These are phyloP conservation scores for Pachyrhizus erosus DNA, from an alignment of 306 rosid genomes.

Conservation along the genomic window DNA sequence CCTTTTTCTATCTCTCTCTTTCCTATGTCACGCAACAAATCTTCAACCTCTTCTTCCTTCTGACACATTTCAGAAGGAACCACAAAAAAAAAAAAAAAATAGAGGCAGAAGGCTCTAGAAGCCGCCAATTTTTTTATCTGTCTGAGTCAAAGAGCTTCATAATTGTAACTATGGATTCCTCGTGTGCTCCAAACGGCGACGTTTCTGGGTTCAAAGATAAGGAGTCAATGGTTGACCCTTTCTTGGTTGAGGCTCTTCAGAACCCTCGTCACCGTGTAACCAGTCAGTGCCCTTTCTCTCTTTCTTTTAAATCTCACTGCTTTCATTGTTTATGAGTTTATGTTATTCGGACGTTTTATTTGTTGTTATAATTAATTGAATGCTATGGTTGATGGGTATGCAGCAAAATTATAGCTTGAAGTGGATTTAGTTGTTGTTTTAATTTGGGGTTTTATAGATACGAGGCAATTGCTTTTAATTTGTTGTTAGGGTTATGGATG, in stretches of 20 bases:
- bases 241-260: constrained; percentile 91
- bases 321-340: neutral
- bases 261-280: constrained; percentile 93
- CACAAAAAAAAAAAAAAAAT: neutral
- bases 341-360: neutral
- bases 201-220: constrained; percentile 51
- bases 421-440: neutral
- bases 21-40: neutral
- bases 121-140: neutral
- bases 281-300: constrained; percentile 48
- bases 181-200: constrained; percentile 49
- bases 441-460: constrained; percentile 25
- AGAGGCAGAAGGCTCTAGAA: neutral
- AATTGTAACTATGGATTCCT: constrained; percentile 54
- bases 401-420: neutral
- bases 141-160: neutral
- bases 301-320: neutral
- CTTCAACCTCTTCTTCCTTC: neutral
- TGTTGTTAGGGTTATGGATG: neutral
- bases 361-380: neutral
- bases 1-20: neutral
- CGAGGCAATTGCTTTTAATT: neutral
- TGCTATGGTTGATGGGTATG: constrained; percentile 12
- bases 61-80: neutral
- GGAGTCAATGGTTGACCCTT: constrained; percentile 85